phyloP scores from a whole-genome alignment of 345 rosid genomes.

The Rhizophora apiculata region DNA sequence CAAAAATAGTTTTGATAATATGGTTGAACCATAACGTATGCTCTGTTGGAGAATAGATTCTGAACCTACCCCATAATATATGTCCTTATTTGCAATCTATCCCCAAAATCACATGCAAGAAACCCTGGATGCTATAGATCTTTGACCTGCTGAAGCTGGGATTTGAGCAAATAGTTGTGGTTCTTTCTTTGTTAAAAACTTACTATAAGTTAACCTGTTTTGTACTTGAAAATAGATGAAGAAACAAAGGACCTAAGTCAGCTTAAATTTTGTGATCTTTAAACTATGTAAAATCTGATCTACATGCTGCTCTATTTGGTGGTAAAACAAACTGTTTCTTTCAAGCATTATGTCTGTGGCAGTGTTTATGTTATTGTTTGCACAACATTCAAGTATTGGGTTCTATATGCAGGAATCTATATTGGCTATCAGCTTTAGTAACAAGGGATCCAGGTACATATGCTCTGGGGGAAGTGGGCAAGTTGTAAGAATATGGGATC shows the following conservation, averaged over 20 bases:
- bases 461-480: constrained; percentile 95
- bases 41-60: too few relatives aligned
- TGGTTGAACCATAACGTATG: too few relatives aligned
- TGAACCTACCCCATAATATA: neutral
- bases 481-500: constrained; percentile 94
- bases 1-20: too few relatives aligned
- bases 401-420: constrained; percentile 64
- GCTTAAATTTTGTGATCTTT: neutral
- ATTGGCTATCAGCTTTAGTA: constrained; percentile 77
- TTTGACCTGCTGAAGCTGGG: neutral
- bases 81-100: neutral
- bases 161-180: neutral
- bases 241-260: neutral
- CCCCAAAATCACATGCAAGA: neutral
- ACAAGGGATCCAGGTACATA: constrained; percentile 83
- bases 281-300: neutral
- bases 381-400: neutral
- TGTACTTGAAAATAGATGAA: neutral
- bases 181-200: neutral
- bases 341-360: neutral
- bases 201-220: neutral
- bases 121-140: neutral
- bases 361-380: neutral
- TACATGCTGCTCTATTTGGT: constrained; percentile 1
- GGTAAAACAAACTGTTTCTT: neutral